phyloP scores from a whole-genome alignment of 2,329 filamentous ascomycete genomes.

The Ascomycota sp. region DNA sequence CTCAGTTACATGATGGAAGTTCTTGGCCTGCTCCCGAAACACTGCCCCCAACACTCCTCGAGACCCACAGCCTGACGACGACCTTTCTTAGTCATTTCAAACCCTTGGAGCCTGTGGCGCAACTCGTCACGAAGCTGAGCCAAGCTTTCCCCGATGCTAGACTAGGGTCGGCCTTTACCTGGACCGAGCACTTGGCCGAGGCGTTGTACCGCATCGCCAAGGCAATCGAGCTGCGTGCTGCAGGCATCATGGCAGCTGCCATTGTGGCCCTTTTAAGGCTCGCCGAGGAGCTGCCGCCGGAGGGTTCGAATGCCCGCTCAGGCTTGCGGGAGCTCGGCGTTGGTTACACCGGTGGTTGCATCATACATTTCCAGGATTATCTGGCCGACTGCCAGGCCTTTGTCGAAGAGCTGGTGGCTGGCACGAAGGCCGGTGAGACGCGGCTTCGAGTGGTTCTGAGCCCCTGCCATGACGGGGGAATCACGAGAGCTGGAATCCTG shows the following conservation, averaged over 20 bases:
- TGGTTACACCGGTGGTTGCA: conserved; percentile 63
- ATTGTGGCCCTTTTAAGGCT: conserved; percentile 49
- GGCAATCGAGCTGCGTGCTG: conserved; percentile 50
- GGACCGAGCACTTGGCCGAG: conserved; percentile 39
- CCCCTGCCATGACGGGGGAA: conserved; percentile 40
- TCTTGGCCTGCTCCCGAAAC: conserved; percentile 17
- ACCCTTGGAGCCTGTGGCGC: conserved; percentile 22
- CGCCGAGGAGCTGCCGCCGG: conserved; percentile 40
- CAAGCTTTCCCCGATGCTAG: conserved; percentile 29
- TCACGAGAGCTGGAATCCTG: conserved; percentile 39
- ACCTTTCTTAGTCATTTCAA: conserved; percentile 53
- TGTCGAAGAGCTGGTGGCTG: conserved; percentile 32
- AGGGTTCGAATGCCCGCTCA: conserved; percentile 3
- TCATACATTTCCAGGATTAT: conserved; percentile 60
- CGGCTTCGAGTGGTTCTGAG: conserved; percentile 25
- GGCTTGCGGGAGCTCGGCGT: conserved; percentile 40
- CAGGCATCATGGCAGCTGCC: conserved; percentile 53
- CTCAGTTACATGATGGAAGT: conserved; percentile 37
- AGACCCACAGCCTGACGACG: conserved; percentile 45
- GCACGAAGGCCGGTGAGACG: conserved; percentile 8
- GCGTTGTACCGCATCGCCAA: conserved; percentile 46
- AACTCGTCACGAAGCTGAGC: conserved; percentile 25
- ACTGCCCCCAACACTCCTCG: conserved; percentile 33
- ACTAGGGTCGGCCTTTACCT: conserved; percentile 29
- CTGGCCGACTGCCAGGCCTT: conserved; percentile 48